These are phyloP conservation scores for Xylaria scruposa DNA, from an alignment of 495 filamentous ascomycete genomes.

Conservation along the genomic window DNA sequence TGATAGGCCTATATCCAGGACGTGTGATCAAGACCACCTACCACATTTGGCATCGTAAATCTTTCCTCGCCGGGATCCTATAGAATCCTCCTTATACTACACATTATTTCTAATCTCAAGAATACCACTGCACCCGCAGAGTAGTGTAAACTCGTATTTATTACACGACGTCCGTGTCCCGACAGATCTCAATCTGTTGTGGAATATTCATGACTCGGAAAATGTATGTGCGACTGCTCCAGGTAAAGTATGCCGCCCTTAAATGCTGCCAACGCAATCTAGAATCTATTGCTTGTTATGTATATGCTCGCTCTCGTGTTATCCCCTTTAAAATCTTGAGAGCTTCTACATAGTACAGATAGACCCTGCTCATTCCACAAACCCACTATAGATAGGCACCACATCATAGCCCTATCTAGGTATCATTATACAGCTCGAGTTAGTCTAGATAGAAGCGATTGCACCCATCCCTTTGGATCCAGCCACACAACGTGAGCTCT, in stretches of 20 bases:
- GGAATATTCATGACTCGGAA: too few relatives aligned
- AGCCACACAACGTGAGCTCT: not conserved
- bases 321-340: not conserved
- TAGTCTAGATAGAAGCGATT: not conserved
- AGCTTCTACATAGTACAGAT: not conserved
- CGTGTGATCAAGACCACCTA: conserved; percentile 3
- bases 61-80: not conserved
- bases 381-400: conserved; percentile 1
- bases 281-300: not conserved
- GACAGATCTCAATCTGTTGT: too few relatives aligned
- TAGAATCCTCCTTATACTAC: not conserved
- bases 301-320: not conserved
- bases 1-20: too few relatives aligned
- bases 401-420: not conserved
- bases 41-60: not conserved
- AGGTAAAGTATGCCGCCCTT: not conserved
- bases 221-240: not conserved
- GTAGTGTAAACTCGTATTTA: too few relatives aligned
- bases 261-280: not conserved
- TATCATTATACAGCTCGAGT: not conserved
- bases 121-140: not conserved
- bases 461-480: conserved; percentile 1
- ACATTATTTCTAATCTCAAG: not conserved
- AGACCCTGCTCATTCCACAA: not conserved
- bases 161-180: too few relatives aligned